A percentile compares a stretch with the other conserved stretches of the same genome.
Conservation (phyloP, 306 rosid genomes). For the Lupinus albus region DNA sequence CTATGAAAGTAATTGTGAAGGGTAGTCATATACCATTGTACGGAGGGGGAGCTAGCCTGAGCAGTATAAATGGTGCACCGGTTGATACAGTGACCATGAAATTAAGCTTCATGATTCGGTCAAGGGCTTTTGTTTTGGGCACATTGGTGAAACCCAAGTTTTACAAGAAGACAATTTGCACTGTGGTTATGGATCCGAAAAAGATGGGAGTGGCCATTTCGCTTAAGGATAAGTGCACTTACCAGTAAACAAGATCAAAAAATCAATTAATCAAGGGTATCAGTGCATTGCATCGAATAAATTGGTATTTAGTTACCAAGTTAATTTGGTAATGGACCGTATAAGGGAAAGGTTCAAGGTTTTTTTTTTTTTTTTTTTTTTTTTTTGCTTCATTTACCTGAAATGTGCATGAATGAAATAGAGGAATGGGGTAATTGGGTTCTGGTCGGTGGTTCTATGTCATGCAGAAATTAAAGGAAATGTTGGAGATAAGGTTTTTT, state of each 20-base stretch:
- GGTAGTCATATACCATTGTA: conserved; percentile 74
- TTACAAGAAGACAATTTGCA: conserved; percentile 64
- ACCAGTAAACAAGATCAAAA: conserved; percentile 36
- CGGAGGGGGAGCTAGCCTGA: conserved; percentile 77
- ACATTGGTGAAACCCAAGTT: conserved; percentile 78
- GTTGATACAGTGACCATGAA: conserved; percentile 54
- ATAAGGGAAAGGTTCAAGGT: neutral
- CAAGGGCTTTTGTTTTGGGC: conserved; percentile 78
- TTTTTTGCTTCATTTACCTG: conserved; percentile 15
- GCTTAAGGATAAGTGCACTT: conserved; percentile 58
- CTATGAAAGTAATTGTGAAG: conserved; percentile 45
- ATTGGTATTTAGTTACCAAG: neutral
- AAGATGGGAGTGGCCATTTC: conserved; percentile 64
- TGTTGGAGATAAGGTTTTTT: too few relatives aligned
- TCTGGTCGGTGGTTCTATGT: neutral
- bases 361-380: too few relatives aligned
- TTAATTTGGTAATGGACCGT: neutral
- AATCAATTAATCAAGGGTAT: neutral
- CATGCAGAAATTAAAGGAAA: neutral
- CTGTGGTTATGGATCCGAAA: conserved; percentile 65
- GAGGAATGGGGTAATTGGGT: neutral
- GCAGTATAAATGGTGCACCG: conserved; percentile 67
- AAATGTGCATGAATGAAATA: conserved; percentile 3
- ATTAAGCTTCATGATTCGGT: conserved; percentile 60
- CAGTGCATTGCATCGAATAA: neutral